Base-by-base conservation (phyloP, 2,329 filamentous ascomycete genomes). In the Amauroascus verrucosus region DNA sequence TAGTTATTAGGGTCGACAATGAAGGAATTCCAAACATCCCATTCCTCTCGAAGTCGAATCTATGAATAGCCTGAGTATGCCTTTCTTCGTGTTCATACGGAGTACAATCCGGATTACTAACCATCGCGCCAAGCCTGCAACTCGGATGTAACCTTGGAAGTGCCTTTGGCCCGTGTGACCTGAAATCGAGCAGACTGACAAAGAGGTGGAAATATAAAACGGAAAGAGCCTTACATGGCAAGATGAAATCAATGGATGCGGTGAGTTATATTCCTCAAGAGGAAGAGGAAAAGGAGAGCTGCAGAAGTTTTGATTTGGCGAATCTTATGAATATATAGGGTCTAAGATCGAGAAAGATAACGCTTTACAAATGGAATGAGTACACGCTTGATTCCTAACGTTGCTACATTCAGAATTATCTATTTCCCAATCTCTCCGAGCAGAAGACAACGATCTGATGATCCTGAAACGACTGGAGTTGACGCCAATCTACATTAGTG, bases 391-490 rank as follows among this genome's bases (percentile, higher is more conserved):
- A 14, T 24, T 48, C 16, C 16, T 8, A 13, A 41, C 8, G 4
- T 35, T 22, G 2, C 20, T 50, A 32, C 6, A n/a, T 24, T 53
- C 51, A 40, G 18, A 30, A 22, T 73, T 79, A 82, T n/a, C n/a
- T n/a, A n/a, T 77, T 76, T 84, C 74, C 76, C 76, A 56, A 95
- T 73, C 71, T 95, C 89, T 55, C 89, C 89, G 5, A 95, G 76
- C 59, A 95, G 77, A 65, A 95, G 78, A 41, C 80, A 91, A 48
- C 87, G 82, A 72, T 95, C 89, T n/a, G 89, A 93, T 7, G 88
- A 95, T 26, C 84, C 88, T 53, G 89, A 93, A 41, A 95, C 78
- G 68, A 95, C 88, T 95, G 51, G 35, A 16, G 13, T 20, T 9
- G n/a, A 28, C 49, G 41, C 13, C 22, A 53, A 26, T 35, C 2